Conservation (phyloP, 257 asterid species). For the Penstemon davidsonii region DNA sequence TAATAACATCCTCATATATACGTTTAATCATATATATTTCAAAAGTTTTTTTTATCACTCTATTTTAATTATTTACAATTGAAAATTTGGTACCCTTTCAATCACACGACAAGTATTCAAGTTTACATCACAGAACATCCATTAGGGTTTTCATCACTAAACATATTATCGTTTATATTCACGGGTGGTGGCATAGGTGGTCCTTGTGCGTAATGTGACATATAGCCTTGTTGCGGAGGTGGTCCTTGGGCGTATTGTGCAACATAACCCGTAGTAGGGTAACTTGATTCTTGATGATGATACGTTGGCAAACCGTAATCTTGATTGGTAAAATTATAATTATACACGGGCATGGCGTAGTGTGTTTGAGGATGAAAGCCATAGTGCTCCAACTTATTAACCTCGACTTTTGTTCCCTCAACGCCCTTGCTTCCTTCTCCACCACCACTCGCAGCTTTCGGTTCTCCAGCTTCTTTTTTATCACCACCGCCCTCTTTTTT, state of each 20-base stretch:
- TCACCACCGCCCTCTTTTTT: conserved; percentile 8
- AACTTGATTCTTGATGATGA: conserved; percentile 29
- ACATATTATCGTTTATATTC: conserved; percentile 47
- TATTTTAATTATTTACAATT: conserved; percentile 41
- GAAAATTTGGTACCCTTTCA: conserved; percentile 21
- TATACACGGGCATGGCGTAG: conserved; percentile 54
- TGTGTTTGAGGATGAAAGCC: conserved; percentile 48
- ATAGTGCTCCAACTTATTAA: conserved; percentile 53
- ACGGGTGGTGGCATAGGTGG: conserved; percentile 40
- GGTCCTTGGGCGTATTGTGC: conserved; percentile 56
- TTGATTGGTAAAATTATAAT: conserved; percentile 50
- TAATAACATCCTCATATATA: conserved; percentile 22
- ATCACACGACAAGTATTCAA: background rate
- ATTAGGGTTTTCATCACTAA: conserved; percentile 89
- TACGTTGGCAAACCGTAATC: conserved; percentile 48
- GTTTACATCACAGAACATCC: conserved; percentile 81
- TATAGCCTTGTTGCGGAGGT: conserved; percentile 30
- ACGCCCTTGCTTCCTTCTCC: conserved; percentile 42
- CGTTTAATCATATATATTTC: background rate
- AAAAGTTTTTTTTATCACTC: background rate
- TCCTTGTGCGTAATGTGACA: background rate
- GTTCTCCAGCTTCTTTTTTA: conserved; percentile 24
- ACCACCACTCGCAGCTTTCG: conserved; percentile 29
- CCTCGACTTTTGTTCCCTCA: conserved; percentile 45
- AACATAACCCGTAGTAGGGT: conserved; percentile 33